phyloP scores from a whole-genome alignment of 2,329 filamentous ascomycete species.

The Aspergillus pseudoglaucus region DNA sequence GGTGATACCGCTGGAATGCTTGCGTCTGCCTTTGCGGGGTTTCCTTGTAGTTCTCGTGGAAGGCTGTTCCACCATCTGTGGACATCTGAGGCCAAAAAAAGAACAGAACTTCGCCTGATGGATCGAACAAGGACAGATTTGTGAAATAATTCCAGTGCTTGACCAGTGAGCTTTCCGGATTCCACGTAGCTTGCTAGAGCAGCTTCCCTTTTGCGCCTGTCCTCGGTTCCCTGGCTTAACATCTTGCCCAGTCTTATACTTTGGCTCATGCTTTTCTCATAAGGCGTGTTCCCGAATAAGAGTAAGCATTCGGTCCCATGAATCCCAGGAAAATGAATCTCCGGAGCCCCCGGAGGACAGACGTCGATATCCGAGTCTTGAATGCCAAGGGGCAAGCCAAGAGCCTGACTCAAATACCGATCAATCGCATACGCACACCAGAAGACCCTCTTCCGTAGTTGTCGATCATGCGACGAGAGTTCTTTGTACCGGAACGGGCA shows the following conservation, averaged over 20 bases:
- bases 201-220: slow-evolving; percentile 21
- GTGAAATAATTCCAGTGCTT: slow-evolving; percentile 37
- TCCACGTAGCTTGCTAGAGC: slow-evolving; percentile 34
- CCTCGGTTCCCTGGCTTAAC: slow-evolving; percentile 4
- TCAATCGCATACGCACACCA: slow-evolving; percentile 39
- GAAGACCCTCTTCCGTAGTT: slow-evolving; percentile 37
- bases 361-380: slow-evolving; percentile 39
- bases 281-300: background rate
- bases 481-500: slow-evolving; percentile 47
- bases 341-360: slow-evolving; percentile 41
- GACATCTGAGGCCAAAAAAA: slow-evolving; percentile 34
- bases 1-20: background rate
- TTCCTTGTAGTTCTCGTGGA: slow-evolving; percentile 22
- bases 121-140: slow-evolving; percentile 37
- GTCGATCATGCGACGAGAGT: slow-evolving; percentile 36
- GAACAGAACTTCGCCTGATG: slow-evolving; percentile 31
- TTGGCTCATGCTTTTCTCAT: background rate
- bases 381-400: slow-evolving; percentile 35
- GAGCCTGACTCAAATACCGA: slow-evolving; percentile 35
- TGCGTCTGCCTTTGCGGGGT: background rate
- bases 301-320: background rate
- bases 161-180: slow-evolving; percentile 33
- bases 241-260: background rate
- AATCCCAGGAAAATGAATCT: slow-evolving; percentile 27
- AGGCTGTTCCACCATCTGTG: slow-evolving; percentile 40